Evolutionary conservation across 2,329 filamentous ascomycete species (phyloP).

Genomic region (Talaromyces amestolkiae): DNA sequence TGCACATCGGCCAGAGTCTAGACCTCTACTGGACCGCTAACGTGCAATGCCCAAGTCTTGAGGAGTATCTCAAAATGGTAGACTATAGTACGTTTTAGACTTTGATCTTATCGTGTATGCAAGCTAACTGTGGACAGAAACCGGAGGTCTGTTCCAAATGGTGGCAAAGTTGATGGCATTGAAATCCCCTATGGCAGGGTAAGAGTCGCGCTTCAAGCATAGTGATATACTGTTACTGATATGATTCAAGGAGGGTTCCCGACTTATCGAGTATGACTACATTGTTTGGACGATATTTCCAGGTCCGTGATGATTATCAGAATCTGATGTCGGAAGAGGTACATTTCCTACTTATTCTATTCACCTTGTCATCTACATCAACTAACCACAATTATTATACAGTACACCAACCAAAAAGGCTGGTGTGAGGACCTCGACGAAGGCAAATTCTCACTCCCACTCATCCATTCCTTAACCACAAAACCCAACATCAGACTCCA

Average conservation of each 20-base stretch:
- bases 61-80: background rate
- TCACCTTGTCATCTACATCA: background rate
- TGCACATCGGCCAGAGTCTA: background rate
- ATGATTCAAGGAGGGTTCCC: background rate
- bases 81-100: background rate
- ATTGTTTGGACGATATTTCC: background rate
- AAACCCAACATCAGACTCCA: background rate
- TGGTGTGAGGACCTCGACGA: slow-evolving; percentile 4
- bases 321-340: background rate
- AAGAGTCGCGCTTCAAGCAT: background rate
- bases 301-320: background rate
- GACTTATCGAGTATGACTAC: background rate
- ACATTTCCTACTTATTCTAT: background rate
- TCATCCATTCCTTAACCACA: background rate
- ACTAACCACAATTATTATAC: background rate
- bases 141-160: background rate
- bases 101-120: background rate
- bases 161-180: background rate
- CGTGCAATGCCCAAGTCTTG: background rate
- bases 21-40: background rate
- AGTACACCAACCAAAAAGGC: background rate
- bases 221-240: background rate
- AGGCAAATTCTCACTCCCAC: background rate
- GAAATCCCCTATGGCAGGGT: background rate
- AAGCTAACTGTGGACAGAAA: background rate